Conservation (phyloP, 495 filamentous ascomycete genomes). For the Achaetomiella virescens region DNA sequence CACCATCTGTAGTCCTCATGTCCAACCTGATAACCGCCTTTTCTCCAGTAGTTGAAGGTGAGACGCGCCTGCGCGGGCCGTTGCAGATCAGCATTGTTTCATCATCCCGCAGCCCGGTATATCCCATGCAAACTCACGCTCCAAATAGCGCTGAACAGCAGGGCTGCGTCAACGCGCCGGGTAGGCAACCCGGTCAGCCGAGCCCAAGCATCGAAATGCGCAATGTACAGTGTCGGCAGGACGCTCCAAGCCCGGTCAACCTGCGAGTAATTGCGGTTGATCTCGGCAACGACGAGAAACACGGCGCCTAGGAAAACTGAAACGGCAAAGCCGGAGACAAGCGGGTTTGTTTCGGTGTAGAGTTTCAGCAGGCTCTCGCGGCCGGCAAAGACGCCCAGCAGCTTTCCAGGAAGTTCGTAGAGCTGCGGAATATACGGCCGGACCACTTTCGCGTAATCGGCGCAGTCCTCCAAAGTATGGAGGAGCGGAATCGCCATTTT, state of each 20-base stretch:
- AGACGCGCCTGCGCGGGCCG: constrained; percentile 45
- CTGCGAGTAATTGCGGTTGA: constrained; percentile 90
- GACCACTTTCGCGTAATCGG: constrained; percentile 66
- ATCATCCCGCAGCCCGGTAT: not conserved
- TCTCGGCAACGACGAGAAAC: constrained; percentile 68
- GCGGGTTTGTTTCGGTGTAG: constrained; percentile 83
- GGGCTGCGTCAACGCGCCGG: constrained; percentile 63
- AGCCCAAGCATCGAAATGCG: constrained; percentile 79
- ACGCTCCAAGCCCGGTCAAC: constrained; percentile 90
- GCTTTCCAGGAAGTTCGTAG: constrained; percentile 57
- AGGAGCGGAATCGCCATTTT: constrained; percentile 64
- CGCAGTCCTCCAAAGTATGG: constrained; percentile 61
- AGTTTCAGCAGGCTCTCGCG: constrained; percentile 50
- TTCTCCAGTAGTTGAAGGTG: constrained; percentile 96
- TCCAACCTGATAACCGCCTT: constrained; percentile 82
- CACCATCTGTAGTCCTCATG: constrained; percentile 93
- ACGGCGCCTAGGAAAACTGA: constrained; percentile 59
- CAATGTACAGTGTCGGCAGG: constrained; percentile 78
- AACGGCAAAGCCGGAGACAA: constrained; percentile 69
- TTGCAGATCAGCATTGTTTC: constrained; percentile 22
- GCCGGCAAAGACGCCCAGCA: constrained; percentile 52
- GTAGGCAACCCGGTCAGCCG: constrained; percentile 67
- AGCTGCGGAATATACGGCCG: constrained; percentile 73
- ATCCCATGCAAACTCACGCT: constrained; percentile 51
- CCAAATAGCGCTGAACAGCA: constrained; percentile 70